These are phyloP conservation scores for Rhizophagus clarus DNA, from an alignment of 192 early-diverging fungal species.

Conservation along the genomic window DNA sequence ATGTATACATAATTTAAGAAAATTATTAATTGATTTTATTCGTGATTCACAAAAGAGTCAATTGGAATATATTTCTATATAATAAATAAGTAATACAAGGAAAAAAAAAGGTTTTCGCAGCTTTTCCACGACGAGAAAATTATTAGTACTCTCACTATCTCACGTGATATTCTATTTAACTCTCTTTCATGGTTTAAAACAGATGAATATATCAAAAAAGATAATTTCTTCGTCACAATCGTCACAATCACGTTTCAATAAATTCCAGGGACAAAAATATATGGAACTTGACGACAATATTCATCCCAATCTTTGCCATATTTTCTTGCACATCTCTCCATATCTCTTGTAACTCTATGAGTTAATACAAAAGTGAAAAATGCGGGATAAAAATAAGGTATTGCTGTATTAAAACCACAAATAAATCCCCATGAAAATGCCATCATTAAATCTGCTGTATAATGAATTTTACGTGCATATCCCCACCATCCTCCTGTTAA, in stretches of 20 bases:
- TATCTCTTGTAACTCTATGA: slow-evolving; percentile 85
- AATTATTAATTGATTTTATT: no score
- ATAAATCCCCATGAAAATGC: slow-evolving; percentile 83
- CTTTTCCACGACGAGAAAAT: no score
- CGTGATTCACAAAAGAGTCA: no score
- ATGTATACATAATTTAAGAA: no score
- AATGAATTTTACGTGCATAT: slow-evolving; percentile 69
- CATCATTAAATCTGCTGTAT: slow-evolving; percentile 87
- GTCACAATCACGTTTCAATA: slow-evolving; percentile 39
- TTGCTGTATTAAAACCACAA: slow-evolving; percentile 70
- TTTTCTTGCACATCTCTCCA: slow-evolving; percentile 81
- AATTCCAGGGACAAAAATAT: slow-evolving; percentile 77
- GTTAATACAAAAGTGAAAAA: slow-evolving; percentile 84
- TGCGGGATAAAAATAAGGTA: slow-evolving; percentile 88
- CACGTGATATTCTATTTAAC: no score
- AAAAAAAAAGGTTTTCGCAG: no score
- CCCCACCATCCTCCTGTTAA: slow-evolving; percentile 76
- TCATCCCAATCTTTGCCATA: slow-evolving; percentile 88
- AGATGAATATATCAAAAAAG: no score
- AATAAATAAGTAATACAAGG: no score
- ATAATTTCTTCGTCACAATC: no score
- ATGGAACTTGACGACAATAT: slow-evolving; percentile 77
- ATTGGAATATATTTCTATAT: no score
- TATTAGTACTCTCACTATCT: no score
- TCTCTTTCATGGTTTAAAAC: no score